Evolutionary conservation across 352 stramenopile genomes (phyloP), one percentile per base, ranked within the genome.

Genomic region (Pythium grandisporangium): DNA sequence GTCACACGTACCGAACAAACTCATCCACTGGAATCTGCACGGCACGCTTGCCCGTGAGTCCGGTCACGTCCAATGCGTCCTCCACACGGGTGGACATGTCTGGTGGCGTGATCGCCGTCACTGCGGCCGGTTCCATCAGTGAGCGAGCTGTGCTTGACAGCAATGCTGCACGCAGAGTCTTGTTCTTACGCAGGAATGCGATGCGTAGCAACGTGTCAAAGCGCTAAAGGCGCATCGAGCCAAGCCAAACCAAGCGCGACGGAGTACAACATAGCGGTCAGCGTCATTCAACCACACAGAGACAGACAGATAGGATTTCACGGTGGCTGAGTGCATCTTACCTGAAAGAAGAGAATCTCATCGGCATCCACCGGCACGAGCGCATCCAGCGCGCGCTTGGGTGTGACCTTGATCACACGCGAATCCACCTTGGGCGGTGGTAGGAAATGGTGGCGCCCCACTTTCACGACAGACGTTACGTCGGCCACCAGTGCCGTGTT

Each of bases 151-250:
- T 82, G 33, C 75, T 87, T 20, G 69, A 72, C 4, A 81, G 51
- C 30, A 93, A 41, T 26, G 84, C 58, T 5, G 81, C 74, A 25
- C 81, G 68, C 36, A 93, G 53, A 24, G 81, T 93, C 57, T 93
- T 93, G 58, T 93, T 93, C 56, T 92, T 91, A 33, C 78, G 73
- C 26, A 70, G 55, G 42, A 93, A 93, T 34, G 61, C 81, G 34
- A 90, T 53, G 26, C 77, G 71, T 23, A 93, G 53, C 20, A 93
- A 39, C 16, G 70, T 63, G 30, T 91, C 79, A 41, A 90, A 89
- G 40, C 78, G 73, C 63, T 84, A 60, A 5, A 32, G 4, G 8
- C 20, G 34, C 4, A 13, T 26, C 2, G 48, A 33, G n/a, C n/a
- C n/a, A n/a, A n/a, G n/a, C n/a, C n/a, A n/a, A n/a, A n/a, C n/a